Conservation (phyloP, 257 asterid genomes). For the Solanum medicagineum region DNA sequence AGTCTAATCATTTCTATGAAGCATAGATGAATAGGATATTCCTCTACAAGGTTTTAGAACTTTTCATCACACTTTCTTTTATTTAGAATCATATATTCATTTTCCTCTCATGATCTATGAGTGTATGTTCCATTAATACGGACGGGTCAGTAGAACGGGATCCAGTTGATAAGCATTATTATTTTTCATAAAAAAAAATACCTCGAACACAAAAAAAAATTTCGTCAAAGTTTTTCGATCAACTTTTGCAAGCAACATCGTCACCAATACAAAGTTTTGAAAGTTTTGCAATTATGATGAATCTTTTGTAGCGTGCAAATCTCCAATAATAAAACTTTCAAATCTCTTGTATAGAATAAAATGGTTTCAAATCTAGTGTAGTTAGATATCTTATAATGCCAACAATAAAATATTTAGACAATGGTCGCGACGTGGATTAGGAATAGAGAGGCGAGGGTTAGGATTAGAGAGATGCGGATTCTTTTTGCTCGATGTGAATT, state of each 20-base stretch:
- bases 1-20: not conserved
- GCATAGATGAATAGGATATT: not conserved
- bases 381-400: not conserved
- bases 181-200: too few relatives aligned
- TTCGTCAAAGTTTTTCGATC: too few relatives aligned
- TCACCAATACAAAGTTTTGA: too few relatives aligned
- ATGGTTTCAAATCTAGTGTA: too few relatives aligned
- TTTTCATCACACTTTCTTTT: not conserved
- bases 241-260: too few relatives aligned
- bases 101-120: not conserved
- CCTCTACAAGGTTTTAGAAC: fast-evolving
- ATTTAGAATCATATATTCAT: not conserved
- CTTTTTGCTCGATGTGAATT: not conserved
- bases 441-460: not conserved
- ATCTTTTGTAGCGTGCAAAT: too few relatives aligned
- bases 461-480: too few relatives aligned
- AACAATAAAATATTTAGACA: not conserved
- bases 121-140: not conserved
- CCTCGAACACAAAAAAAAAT: too few relatives aligned
- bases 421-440: not conserved
- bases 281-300: not conserved
- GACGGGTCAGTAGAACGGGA: not conserved
- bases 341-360: too few relatives aligned
- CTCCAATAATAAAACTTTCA: too few relatives aligned
- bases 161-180: too few relatives aligned